Percentiles rank a stretch among this genome's conserved stretches.
phyloP scores from a whole-genome alignment of 1,284 basidiomycete genomes.

The Peniophora sp. region DNA sequence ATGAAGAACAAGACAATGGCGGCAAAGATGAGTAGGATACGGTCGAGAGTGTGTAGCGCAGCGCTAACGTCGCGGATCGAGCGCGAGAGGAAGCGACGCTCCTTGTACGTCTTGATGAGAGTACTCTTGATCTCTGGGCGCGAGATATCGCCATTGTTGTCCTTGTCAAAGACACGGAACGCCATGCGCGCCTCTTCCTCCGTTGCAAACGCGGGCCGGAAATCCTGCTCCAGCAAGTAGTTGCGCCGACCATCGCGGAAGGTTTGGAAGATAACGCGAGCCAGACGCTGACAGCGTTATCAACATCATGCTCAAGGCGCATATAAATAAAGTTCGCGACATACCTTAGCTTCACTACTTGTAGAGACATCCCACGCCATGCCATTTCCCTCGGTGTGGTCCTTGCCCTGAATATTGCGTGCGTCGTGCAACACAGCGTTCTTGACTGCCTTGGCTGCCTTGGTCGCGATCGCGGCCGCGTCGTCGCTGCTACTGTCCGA shows the following conservation, averaged over 20 bases:
- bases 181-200: slow-evolving; percentile 51
- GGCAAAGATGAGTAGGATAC: slow-evolving; percentile 55
- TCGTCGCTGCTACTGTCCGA: slow-evolving; percentile 18
- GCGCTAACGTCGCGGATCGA: slow-evolving; percentile 66
- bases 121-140: slow-evolving; percentile 69
- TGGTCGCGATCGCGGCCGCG: slow-evolving; percentile 28
- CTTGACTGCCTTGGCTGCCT: slow-evolving; percentile 60
- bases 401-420: slow-evolving; percentile 52
- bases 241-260: slow-evolving; percentile 48
- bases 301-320: neutral
- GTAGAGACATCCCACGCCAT: slow-evolving; percentile 47
- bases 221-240: slow-evolving; percentile 64
- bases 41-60: slow-evolving; percentile 56
- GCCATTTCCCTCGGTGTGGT: slow-evolving; percentile 23
- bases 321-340: slow-evolving; percentile 7
- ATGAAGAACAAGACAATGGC: slow-evolving; percentile 64
- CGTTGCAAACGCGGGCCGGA: slow-evolving; percentile 61
- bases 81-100: slow-evolving; percentile 60
- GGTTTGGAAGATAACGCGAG: slow-evolving; percentile 57
- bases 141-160: slow-evolving; percentile 75
- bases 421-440: slow-evolving; percentile 67
- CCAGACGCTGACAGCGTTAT: slow-evolving; percentile 43
- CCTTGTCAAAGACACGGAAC: slow-evolving; percentile 70
- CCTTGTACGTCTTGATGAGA: slow-evolving; percentile 68
- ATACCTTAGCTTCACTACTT: slow-evolving; percentile 57